Conservation (phyloP, 1,139 yeast genomes). For the Blastobotrys ciferrii region DNA sequence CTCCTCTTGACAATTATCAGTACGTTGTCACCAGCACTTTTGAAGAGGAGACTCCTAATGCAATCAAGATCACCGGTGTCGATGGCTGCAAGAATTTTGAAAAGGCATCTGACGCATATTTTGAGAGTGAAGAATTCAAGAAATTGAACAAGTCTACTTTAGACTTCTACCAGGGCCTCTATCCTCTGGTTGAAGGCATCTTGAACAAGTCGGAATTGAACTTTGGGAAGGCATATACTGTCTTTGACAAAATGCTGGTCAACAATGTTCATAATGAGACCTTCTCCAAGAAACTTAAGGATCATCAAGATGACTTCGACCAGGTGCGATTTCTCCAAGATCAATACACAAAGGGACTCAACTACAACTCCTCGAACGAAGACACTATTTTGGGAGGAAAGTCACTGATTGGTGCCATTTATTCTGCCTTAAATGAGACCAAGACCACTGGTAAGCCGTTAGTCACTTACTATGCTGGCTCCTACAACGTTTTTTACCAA, state of each 20-base stretch:
- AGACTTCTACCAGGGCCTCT: constrained; percentile 40
- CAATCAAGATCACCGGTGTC: constrained; percentile 44
- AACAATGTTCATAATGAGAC: constrained; percentile 42
- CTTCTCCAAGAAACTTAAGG: constrained; percentile 34
- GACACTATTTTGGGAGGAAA: constrained; percentile 42
- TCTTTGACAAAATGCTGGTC: constrained; percentile 43
- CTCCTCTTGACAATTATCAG: constrained; percentile 45
- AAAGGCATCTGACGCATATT: constrained; percentile 34
- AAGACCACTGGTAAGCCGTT: constrained; percentile 37
- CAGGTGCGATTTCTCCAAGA: constrained; percentile 41
- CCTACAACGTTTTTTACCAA: constrained; percentile 44
- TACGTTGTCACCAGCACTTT: constrained; percentile 42
- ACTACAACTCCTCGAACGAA: constrained; percentile 34
- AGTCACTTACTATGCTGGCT: constrained; percentile 43
- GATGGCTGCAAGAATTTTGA: constrained; percentile 41
- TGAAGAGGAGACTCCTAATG: constrained; percentile 38
- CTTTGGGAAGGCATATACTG: constrained; percentile 40
- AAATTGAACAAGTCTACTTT: constrained; percentile 36
- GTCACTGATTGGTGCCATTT: constrained; percentile 38
- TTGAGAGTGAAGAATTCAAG: constrained; percentile 33
- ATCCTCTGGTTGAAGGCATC: constrained; percentile 25
- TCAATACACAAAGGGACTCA: constrained; percentile 39
- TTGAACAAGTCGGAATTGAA: constrained; percentile 34
- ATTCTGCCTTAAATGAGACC: constrained; percentile 38
- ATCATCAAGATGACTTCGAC: constrained; percentile 27